These are phyloP conservation scores for Lasiodiplodia sp. DNA, from an alignment of 2,329 filamentous ascomycete species.

Conservation along the genomic window DNA sequence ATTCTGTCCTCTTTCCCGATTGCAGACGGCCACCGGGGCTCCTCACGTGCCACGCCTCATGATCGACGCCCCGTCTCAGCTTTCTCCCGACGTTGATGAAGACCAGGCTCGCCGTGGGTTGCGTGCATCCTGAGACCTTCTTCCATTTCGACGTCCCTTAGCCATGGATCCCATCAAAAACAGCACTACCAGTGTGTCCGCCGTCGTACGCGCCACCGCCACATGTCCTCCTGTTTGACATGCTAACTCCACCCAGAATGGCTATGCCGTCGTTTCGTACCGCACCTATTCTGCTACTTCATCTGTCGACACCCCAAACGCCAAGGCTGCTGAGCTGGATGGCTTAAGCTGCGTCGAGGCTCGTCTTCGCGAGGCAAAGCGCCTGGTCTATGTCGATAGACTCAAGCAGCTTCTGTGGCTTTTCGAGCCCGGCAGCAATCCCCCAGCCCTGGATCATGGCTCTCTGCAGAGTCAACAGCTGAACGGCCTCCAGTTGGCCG, in stretches of 20 bases:
- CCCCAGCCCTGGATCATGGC: conserved; percentile 23
- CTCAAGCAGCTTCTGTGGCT: conserved; percentile 28
- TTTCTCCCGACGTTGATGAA: conserved; percentile 40
- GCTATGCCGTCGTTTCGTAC: conserved; percentile 22
- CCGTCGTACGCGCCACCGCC: conserved; percentile 18
- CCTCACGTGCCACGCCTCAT: conserved; percentile 34
- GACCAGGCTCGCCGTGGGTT: conserved; percentile 7
- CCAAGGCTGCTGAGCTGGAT: conserved; percentile 14
- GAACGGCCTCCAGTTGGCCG: conserved; percentile 13
- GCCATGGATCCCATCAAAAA: conserved; percentile 30
- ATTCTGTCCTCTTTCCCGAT: conserved; percentile 2
- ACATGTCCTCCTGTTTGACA: neutral
- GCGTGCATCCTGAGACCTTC: conserved; percentile 23
- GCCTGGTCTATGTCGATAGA: conserved; percentile 27
- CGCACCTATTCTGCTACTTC: conserved; percentile 21
- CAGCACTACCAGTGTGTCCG: conserved; percentile 26
- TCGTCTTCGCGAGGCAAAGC: conserved; percentile 21
- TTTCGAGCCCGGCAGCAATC: conserved; percentile 25
- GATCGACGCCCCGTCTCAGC: conserved; percentile 44
- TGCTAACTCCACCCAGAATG: conserved; percentile 6
- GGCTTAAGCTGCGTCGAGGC: conserved; percentile 26
- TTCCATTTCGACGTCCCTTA: conserved; percentile 32
- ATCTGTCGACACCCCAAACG: neutral
- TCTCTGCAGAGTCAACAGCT: conserved; percentile 28
- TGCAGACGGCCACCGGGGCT: neutral